Evolutionary conservation across 345 rosid species (phyloP).

Genomic region (Syzygium oleosum): DNA sequence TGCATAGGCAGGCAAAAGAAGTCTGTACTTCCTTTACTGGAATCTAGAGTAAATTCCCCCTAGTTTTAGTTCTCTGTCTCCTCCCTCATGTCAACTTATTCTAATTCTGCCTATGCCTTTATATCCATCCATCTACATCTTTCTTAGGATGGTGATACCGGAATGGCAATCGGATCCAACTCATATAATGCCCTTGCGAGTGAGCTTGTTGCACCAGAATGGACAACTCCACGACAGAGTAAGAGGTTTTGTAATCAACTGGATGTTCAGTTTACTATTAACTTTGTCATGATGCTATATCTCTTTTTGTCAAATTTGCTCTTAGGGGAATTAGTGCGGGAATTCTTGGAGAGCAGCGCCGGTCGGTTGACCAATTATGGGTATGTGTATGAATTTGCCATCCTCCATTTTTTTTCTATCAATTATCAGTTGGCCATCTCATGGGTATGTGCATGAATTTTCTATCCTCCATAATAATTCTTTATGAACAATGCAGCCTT

Average conservation of each 20-base stretch:
- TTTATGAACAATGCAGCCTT: conserved; percentile 28
- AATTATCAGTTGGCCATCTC: neutral
- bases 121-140: neutral
- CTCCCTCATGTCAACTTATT: conserved; percentile 3
- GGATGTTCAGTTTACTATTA: neutral
- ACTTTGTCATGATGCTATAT: neutral
- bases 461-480: neutral
- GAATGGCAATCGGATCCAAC: conserved; percentile 69
- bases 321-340: conserved; percentile 64
- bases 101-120: neutral
- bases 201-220: conserved; percentile 73
- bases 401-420: neutral
- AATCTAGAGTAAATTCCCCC: neutral
- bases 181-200: conserved; percentile 74
- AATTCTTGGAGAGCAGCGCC: conserved; percentile 68
- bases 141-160: conserved; percentile 59
- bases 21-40: neutral
- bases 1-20: neutral
- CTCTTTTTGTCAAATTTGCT: conserved; percentile 9
- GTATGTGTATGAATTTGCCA: conserved; percentile 28
- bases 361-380: conserved; percentile 73
- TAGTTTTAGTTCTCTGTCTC: neutral
- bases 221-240: conserved; percentile 58
- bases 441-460: neutral
- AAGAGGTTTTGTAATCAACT: neutral